Percentiles rank a stretch among this genome's conserved stretches.
Conservation (phyloP, 306 rosid species). For the Rosa persica region DNA sequence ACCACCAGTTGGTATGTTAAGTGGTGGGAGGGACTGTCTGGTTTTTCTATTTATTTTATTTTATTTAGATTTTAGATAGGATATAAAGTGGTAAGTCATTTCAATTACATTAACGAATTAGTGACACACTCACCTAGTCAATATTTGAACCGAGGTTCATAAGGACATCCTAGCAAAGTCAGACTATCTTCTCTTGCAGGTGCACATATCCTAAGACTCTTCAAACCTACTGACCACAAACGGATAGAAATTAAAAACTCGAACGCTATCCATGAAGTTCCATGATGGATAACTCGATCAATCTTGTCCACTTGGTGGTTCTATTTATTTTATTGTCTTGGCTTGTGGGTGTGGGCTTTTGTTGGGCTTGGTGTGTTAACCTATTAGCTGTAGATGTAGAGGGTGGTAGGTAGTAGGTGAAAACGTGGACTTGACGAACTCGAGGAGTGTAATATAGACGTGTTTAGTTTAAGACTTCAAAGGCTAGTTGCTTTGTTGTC, state of each 20-base stretch:
- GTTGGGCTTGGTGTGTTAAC: not conserved
- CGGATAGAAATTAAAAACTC: too few relatives aligned
- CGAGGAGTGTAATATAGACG: not conserved
- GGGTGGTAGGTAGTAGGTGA: not conserved
- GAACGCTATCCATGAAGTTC: too few relatives aligned
- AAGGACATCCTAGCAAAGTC: too few relatives aligned
- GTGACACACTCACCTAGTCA: too few relatives aligned
- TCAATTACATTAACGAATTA: too few relatives aligned
- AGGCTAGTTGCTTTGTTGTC: not conserved
- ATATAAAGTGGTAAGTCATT: too few relatives aligned
- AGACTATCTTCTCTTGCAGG: too few relatives aligned
- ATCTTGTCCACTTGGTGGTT: too few relatives aligned
- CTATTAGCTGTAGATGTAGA: not conserved
- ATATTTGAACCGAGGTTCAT: too few relatives aligned
- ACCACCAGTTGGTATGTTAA: constrained; percentile 77
- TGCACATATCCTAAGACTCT: too few relatives aligned
- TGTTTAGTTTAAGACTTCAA: not conserved
- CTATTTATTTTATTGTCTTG: not conserved
- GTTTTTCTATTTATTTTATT: not conserved
- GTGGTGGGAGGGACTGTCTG: not conserved
- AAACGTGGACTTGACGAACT: constrained; percentile 4
- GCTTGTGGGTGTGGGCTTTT: not conserved
- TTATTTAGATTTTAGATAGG: not conserved
- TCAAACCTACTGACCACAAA: too few relatives aligned
- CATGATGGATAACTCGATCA: too few relatives aligned